Conservation (phyloP, 169 alveolate genomes). For the Perkinsus olseni region DNA sequence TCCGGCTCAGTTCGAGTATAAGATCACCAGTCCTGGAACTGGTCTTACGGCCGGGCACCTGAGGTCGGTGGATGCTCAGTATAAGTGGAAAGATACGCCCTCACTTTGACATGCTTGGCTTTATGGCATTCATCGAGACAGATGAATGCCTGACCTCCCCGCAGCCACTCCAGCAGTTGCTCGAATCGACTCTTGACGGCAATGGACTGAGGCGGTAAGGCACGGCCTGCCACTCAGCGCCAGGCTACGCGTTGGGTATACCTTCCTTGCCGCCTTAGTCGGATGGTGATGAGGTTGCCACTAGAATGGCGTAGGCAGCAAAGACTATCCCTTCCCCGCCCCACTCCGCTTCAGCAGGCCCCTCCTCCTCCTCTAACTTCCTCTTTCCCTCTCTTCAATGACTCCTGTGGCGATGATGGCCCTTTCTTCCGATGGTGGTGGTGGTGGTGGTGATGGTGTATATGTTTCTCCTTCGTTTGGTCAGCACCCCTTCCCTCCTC, state of each 20-base stretch:
- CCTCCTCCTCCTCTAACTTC: background rate
- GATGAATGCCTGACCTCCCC: background rate
- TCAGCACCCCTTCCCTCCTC: background rate
- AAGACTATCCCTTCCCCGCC: background rate
- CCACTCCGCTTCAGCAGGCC: background rate
- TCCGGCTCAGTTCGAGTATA: background rate
- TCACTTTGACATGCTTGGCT: background rate
- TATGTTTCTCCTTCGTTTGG: background rate
- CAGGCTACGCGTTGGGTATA: no score
- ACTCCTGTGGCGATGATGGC: no score
- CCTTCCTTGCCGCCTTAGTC: background rate
- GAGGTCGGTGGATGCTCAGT: no score
- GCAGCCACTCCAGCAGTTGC: conserved; percentile 3
- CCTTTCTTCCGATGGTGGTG: no score
- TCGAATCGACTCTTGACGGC: background rate
- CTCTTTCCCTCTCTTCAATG: background rate
- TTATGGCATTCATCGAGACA: conserved; percentile 1
- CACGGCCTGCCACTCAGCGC: background rate
- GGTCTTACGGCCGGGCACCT: background rate
- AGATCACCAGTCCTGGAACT: background rate
- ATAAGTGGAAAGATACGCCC: background rate
- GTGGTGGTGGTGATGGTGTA: no score
- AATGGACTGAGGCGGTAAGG: no score
- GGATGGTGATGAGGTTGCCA: background rate
- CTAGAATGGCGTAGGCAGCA: background rate